Percentiles rank a stretch among this genome's conserved stretches.
These are phyloP conservation scores for Evansstolkia leycettana DNA, from an alignment of 495 filamentous ascomycete genomes.

Conservation along the genomic window DNA sequence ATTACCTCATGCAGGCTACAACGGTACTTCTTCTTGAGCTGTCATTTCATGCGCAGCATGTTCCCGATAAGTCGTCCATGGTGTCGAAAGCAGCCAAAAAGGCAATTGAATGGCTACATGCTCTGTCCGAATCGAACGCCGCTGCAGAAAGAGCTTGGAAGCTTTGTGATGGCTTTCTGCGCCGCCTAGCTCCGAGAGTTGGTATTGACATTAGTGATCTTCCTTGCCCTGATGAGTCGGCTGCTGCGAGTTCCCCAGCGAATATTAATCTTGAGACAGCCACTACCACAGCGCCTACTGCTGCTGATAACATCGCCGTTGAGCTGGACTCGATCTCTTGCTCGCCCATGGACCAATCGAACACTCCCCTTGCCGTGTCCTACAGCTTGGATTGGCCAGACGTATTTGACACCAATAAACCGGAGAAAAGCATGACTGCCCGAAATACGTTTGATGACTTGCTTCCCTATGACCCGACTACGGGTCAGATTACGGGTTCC, in stretches of 20 bases:
- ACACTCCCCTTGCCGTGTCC: constrained; percentile 8
- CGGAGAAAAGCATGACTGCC: constrained; percentile 11
- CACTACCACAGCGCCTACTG: constrained; percentile 2
- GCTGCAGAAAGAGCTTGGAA: constrained; percentile 39
- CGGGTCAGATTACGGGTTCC: constrained; percentile 29
- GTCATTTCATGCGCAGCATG: constrained; percentile 38
- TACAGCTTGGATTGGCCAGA: constrained; percentile 14
- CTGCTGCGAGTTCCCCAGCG: constrained; percentile 1
- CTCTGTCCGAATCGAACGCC: constrained; percentile 32
- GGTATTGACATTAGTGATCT: constrained; percentile 17
- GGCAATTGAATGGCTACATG: constrained; percentile 38
- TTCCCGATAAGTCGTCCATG: constrained; percentile 37
- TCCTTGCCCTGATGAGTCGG: constrained; percentile 13
- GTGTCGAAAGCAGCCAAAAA: constrained; percentile 43
- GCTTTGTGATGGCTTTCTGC: constrained; percentile 35
- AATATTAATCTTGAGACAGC: constrained; percentile 12
- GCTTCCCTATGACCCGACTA: constrained; percentile 26
- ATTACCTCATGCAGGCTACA: constrained; percentile 50
- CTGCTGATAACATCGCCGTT: constrained; percentile 9
- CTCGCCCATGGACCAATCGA: constrained; percentile 17
- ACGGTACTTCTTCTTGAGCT: constrained; percentile 48
- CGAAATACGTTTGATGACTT: constrained; percentile 20
- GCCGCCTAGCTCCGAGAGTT: constrained; percentile 27
- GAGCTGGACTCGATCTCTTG: constrained; percentile 16
- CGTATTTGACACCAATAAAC: constrained; percentile 15